Conservation (phyloP, 1,284 basidiomycete genomes). For the Malassezia pachydermatis region DNA sequence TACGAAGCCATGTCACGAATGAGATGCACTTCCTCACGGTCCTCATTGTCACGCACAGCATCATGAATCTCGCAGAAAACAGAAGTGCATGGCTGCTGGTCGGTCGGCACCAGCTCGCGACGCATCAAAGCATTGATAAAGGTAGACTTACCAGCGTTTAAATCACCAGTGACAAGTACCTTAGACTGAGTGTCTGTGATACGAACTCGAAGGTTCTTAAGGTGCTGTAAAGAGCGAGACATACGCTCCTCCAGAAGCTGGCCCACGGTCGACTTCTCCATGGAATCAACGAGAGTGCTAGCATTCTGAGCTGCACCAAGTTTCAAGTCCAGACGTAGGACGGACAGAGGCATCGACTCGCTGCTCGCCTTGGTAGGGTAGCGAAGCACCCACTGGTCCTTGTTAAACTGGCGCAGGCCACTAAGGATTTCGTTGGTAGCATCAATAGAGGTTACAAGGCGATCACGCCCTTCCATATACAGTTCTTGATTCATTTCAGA, state of each 20-base stretch:
- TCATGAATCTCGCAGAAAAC: slow-evolving; percentile 96
- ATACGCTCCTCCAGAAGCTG: slow-evolving; percentile 82
- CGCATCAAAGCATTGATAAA: slow-evolving; percentile 85
- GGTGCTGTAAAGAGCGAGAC: slow-evolving; percentile 64
- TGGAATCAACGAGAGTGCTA: slow-evolving; percentile 71
- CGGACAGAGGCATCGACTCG: slow-evolving; percentile 40
- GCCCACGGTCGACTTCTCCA: slow-evolving; percentile 85
- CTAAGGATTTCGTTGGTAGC: slow-evolving; percentile 61
- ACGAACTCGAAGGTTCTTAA: slow-evolving; percentile 72
- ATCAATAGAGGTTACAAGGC: slow-evolving; percentile 65
- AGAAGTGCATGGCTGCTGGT: slow-evolving; percentile 95
- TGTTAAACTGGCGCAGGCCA: slow-evolving; percentile 71
- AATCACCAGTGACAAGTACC: slow-evolving; percentile 95
- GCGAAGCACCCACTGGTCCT: slow-evolving; percentile 70
- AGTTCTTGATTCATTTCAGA: slow-evolving; percentile 11
- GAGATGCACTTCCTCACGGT: slow-evolving; percentile 68
- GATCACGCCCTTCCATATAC: slow-evolving; percentile 8
- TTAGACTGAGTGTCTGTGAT: slow-evolving; percentile 87
- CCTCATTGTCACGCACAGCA: slow-evolving; percentile 65
- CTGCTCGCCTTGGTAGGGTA: slow-evolving; percentile 57
- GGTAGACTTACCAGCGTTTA: slow-evolving; percentile 97
- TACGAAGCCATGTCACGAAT: slow-evolving; percentile 58
- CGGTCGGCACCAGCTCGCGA: slow-evolving; percentile 75
- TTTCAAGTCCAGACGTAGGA: slow-evolving; percentile 84
- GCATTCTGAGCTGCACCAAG: slow-evolving; percentile 55